Evolutionary conservation across 1,284 basidiomycete genomes (phyloP).

Genomic region (Schizophyllum commune): DNA sequence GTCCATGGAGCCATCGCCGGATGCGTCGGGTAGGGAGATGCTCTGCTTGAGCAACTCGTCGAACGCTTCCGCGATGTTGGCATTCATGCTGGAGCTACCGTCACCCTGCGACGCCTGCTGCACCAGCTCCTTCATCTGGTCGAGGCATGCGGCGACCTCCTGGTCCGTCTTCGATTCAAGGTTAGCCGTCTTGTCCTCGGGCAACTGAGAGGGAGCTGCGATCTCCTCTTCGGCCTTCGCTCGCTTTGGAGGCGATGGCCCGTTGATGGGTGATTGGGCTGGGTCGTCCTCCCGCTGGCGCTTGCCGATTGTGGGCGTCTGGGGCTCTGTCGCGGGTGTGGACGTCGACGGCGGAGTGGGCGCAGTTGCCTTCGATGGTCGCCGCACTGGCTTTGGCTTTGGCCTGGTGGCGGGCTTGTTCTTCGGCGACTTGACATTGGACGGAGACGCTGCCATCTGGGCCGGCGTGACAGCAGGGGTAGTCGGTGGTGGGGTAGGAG

Average conservation of each 20-base stretch:
- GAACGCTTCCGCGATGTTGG: slow-evolving; percentile 52
- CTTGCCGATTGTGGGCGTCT: slow-evolving; percentile 32
- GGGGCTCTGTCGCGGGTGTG: slow-evolving; percentile 25
- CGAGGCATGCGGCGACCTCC: slow-evolving; percentile 53
- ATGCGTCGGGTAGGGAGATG: slow-evolving; percentile 24
- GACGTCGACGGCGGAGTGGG: slow-evolving; percentile 18
- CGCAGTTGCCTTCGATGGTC: slow-evolving; percentile 27
- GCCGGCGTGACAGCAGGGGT: slow-evolving; percentile 45
- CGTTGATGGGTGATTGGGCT: slow-evolving; percentile 26
- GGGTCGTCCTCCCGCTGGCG: slow-evolving; percentile 55
- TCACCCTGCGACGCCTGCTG: slow-evolving; percentile 40
- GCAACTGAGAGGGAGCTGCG: background rate
- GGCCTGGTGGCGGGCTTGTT: slow-evolving; percentile 32
- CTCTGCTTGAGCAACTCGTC: slow-evolving; percentile 51
- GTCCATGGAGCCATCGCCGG: slow-evolving; percentile 27
- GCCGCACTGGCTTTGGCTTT: slow-evolving; percentile 33
- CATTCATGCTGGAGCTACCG: slow-evolving; percentile 30
- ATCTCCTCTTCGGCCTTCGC: slow-evolving; percentile 59
- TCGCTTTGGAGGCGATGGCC: slow-evolving; percentile 64
- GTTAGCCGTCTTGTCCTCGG: background rate
- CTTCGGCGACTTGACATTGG: slow-evolving; percentile 48
- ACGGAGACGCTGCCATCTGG: slow-evolving; percentile 40
- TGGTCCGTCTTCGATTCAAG: slow-evolving; percentile 44
- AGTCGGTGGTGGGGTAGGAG: slow-evolving; percentile 28
- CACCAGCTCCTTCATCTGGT: slow-evolving; percentile 54